Evolutionary conservation across 169 alveolate species (phyloP).

Genomic region (Eimeria necatrix): DNA sequence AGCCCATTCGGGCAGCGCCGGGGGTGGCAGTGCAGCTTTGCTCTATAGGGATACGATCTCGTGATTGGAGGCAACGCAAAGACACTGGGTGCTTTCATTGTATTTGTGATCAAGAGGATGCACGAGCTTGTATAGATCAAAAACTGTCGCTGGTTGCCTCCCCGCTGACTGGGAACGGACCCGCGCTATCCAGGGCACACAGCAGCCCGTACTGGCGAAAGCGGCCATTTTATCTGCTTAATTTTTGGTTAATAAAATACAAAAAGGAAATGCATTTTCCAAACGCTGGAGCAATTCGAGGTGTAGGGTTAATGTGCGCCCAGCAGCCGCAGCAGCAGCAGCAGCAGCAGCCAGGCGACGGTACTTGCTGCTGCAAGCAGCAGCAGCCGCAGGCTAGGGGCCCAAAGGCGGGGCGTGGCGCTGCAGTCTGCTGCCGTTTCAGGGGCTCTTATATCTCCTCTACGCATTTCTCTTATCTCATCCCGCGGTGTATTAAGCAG

Average conservation of each 20-base stretch:
- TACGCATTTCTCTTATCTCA: slow-evolving; percentile 22
- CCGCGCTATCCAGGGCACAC: slow-evolving; percentile 42
- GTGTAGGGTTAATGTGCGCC: slow-evolving; percentile 28
- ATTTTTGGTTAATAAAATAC: not conserved
- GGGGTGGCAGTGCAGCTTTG: not conserved
- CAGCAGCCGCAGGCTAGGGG: slow-evolving; percentile 78
- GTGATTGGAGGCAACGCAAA: not conserved
- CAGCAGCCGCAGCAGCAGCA: slow-evolving; percentile 54
- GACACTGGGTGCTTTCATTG: not conserved
- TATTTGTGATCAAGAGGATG: not conserved
- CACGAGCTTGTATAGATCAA: not conserved
- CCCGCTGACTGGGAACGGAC: slow-evolving; percentile 37
- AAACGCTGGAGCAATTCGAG: not conserved
- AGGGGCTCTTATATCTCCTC: slow-evolving; percentile 69
- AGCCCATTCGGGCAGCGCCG: not conserved
- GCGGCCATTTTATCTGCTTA: not conserved
- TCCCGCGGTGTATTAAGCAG: slow-evolving; percentile 48
- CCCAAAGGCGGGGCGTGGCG: slow-evolving; percentile 70
- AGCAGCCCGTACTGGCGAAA: not conserved
- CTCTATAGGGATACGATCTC: not conserved
- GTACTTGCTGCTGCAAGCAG: slow-evolving; percentile 75
- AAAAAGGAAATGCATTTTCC: not conserved
- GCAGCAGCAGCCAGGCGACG: slow-evolving; percentile 78
- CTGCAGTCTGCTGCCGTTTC: slow-evolving; percentile 67
- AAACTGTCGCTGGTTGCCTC: not conserved